Evolutionary conservation across 768 basidiomycete genomes (phyloP), one percentile per base, ranked within the genome.

Genomic region (Lentinus tigrinus): DNA sequence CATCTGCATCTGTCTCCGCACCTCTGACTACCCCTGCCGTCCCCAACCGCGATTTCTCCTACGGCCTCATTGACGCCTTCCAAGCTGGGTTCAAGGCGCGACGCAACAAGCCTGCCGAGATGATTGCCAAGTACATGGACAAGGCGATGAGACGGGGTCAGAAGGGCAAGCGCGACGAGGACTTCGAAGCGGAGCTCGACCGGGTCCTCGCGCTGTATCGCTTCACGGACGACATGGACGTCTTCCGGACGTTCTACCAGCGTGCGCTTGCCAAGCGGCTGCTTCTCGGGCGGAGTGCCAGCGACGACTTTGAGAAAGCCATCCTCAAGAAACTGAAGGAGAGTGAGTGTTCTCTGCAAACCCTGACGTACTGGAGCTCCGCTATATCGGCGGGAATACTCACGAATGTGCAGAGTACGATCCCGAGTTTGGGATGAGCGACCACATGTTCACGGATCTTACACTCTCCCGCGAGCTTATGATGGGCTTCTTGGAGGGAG

Each of bases 391-490:
- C 43, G 54, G 63, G 57, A 13, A 1, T 38, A 14, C 19, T 26
- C 27, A 44, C 47, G 4, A 24, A 24, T 37, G 6, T 54, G 46
- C 66, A 96, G 96, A 89, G 52, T 96, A 95, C 66, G 97, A 98
- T 69, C 90, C 95, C 11, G 95, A 96, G 59, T 98, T 98, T 67
- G 91, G 89, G 8, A 90, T 89, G 75, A 93, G 94, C 49, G 92
- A 94, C 65, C 85, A 93, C 39, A 96, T 98, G 96, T 96, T 98
- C 77, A 94, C 87, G 59, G 95, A 96, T 67, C 75, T 96, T 3
- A 82, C 84, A 0, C 75, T 93, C 17, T 95, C 93, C 1, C 73
- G 84, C 51, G 93, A 95, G 56, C 69, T 84, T 21, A 83, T 93
- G 80, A 69, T 71, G 0, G 88, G 88, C 59, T 91, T 85, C 72